Base-by-base conservation (phyloP, 2,329 filamentous ascomycete genomes). In the Pestalotiopsis sp. region DNA sequence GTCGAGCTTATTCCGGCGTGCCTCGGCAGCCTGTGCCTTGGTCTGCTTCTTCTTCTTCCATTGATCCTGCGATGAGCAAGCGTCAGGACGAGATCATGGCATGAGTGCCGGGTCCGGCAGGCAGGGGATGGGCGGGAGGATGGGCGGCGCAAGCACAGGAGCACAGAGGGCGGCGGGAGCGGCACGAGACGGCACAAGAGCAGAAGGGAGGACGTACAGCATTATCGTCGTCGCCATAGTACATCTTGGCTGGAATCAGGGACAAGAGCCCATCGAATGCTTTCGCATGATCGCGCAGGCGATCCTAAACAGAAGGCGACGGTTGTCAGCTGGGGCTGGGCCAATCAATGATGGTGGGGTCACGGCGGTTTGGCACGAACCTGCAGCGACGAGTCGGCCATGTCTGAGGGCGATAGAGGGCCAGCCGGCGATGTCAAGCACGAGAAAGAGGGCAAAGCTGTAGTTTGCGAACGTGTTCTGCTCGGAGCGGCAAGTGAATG, bases 41-140 rank as follows among this genome's bases (percentile, higher is more conserved):
- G 94, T 95, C 83, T 98, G 95, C 85, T 98, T 98, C 83, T 96
- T 97, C 78, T 92, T 92, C 80, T 91, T 90, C 94, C 94, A 97
- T 91, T 98, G 94, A 76, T 96, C 92, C 94, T 97, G 58, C 52
- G 52, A 52, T n/a, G 57, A 77, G 71, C 58, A 73, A 64, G 66
- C 60, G 70, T 73, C 66, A 76, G 75, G 64, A 65, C 39, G 20
- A 52, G 45, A n/a, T 69, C 49, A 64, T 41, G 57, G 66, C 66
- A 66, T 72, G 67, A 57, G 58, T 66, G 7, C 41, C 41, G 56
- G 9, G 45, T 20, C 27, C 14, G 13, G 59, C 25, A 58, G 45
- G 17, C 23, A 11, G 31, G 41, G 31, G 59, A n/a, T 11, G n/a
- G 38, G 41, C 31, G 27, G 27, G 27, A 39, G 27, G 14, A 20